Conservation (phyloP, 2,329 filamentous ascomycete genomes). For the Echinosphaeria canescens region DNA sequence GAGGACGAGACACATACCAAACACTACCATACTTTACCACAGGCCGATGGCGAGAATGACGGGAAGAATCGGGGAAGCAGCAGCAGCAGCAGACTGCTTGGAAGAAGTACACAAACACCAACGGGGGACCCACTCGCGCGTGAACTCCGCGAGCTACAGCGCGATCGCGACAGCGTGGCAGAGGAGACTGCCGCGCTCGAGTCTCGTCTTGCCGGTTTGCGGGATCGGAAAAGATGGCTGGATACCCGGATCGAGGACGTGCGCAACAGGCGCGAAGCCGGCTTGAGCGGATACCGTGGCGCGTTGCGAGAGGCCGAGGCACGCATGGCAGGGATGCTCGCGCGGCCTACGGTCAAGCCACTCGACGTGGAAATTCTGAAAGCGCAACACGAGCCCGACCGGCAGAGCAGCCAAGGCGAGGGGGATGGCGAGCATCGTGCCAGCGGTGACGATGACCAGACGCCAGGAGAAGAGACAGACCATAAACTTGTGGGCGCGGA, state of each 20-base stretch:
- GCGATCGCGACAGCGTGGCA: constrained; percentile 30
- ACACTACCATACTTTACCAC: no score
- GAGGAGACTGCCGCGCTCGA: constrained; percentile 44
- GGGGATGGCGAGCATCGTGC: constrained; percentile 4
- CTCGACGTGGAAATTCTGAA: constrained; percentile 22
- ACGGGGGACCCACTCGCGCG: constrained; percentile 33
- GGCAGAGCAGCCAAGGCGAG: constrained; percentile 1
- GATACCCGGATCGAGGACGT: constrained; percentile 37
- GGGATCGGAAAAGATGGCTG: constrained; percentile 34
- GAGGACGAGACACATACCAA: not conserved
- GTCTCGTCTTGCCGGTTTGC: constrained; percentile 36
- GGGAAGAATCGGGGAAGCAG: no score
- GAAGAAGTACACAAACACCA: no score
- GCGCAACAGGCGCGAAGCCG: constrained; percentile 44
- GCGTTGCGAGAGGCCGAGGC: constrained; percentile 43
- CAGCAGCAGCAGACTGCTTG: no score
- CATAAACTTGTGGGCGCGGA: constrained; percentile 22
- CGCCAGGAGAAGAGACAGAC: no score
- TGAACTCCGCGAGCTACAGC: constrained; percentile 36
- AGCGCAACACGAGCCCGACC: constrained; percentile 2
- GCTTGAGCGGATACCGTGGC: constrained; percentile 48
- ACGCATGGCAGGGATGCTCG: constrained; percentile 36
- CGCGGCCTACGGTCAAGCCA: constrained; percentile 29
- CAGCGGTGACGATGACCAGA: constrained; percentile 8
- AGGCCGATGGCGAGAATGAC: no score